Percentiles rank a stretch among this genome's conserved stretches.
phyloP scores from a whole-genome alignment of 495 filamentous ascomycete species.

The Aspergillus wentii region DNA sequence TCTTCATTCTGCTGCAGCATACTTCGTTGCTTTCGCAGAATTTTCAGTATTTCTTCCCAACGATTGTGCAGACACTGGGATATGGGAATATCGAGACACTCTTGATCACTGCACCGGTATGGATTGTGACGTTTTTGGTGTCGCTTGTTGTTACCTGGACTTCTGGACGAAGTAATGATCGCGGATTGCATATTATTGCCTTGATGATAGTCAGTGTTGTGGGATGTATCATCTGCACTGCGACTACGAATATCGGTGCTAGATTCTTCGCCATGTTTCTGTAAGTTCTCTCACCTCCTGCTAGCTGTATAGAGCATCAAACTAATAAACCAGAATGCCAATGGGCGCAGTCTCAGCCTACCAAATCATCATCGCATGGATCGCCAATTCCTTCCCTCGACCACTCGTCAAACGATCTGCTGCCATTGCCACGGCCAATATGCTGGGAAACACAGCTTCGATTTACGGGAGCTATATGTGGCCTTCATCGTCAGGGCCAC shows the following conservation, averaged over 20 bases:
- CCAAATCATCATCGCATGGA: constrained; percentile 60
- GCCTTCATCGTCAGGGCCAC: constrained; percentile 38
- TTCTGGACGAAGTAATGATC: constrained; percentile 69
- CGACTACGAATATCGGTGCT: constrained; percentile 57
- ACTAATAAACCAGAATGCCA: constrained; percentile 26
- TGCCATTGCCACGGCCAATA: constrained; percentile 73
- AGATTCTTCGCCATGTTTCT: constrained; percentile 78
- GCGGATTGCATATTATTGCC: constrained; percentile 64
- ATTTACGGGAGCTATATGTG: constrained; percentile 81
- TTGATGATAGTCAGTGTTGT: constrained; percentile 62
- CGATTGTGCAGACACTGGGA: constrained; percentile 68
- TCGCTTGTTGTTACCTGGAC: constrained; percentile 69
- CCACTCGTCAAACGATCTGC: constrained; percentile 63
- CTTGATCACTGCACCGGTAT: constrained; percentile 71
- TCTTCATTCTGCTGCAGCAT: constrained; percentile 33
- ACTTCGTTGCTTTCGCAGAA: constrained; percentile 39
- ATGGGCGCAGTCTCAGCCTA: constrained; percentile 63
- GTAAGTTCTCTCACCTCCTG: constrained; percentile 39
- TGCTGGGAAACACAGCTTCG: constrained; percentile 59
- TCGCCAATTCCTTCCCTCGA: constrained; percentile 71
- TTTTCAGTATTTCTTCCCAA: constrained; percentile 82
- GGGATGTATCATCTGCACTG: constrained; percentile 68
- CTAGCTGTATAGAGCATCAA: neutral
- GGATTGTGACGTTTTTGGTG: constrained; percentile 66
- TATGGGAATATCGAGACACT: constrained; percentile 62